Evolutionary conservation across 108 stramenopile species (phyloP), one percentile per base, ranked within the genome.

Genomic region (Stephanodiscus minutulus): DNA sequence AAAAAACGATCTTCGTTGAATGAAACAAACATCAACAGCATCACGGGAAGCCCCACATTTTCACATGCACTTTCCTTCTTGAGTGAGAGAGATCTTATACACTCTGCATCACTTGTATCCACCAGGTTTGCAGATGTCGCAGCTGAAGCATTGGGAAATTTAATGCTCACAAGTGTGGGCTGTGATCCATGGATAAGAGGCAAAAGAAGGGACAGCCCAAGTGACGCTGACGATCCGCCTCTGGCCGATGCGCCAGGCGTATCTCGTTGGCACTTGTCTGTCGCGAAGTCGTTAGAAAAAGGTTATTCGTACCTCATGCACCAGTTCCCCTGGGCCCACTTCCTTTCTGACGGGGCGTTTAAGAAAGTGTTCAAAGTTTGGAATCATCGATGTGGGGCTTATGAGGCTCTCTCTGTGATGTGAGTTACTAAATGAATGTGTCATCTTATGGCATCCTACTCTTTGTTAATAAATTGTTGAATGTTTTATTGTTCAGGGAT

Each of bases 371-470:
- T 82, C 70, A 82, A 83, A 53, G 96, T 96, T 11, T 90, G 87
- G 84, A 91, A 93, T 68, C 43, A 71, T 12, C 27, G 57, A 15
- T 63, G 64, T 0, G 25, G 72, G 46, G 62, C 73, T 15, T 75
- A 78, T 41, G 96, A 96, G 71, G 96, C 96, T 22, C 47, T 96
- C n/a, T 87, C 91, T 8, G 88, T 97, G 9, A 96, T 96, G 98
- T 86, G 77, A 82, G 91, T 81, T 28, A 25, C 28, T 55, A 10
- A 25, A 52, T 2, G 50, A 7, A 5, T 52, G 6, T 4, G 15
- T 17, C 24, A 61, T 29, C 39, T 31, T 24, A 11, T 27, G 37
- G 0, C 15, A 5, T 20, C 65, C 7, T 61, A n/a, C 8, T n/a
- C 52, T 31, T 31, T 64, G 37, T 7, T 74, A 31, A 60, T 68